These are phyloP conservation scores for Eimeria zaria DNA, from an alignment of 169 alveolate genomes.

Conservation along the genomic window DNA sequence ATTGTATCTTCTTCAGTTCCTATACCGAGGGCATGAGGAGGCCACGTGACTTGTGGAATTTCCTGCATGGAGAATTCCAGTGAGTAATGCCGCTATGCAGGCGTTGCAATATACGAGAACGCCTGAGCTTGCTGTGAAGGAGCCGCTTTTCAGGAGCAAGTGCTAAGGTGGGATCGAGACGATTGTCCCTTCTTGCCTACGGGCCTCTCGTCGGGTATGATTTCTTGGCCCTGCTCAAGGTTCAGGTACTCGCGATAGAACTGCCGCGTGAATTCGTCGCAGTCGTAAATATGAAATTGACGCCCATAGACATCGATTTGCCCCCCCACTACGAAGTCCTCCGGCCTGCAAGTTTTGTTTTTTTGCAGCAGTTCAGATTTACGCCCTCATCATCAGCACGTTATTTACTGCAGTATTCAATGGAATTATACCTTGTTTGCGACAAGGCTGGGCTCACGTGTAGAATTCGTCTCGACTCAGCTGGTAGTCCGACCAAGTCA, in stretches of 20 bases:
- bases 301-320: constrained; percentile 90
- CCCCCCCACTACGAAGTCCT: constrained; percentile 90
- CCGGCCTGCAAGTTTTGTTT: constrained; percentile 54
- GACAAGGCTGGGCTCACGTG: constrained; percentile 8
- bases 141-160: not conserved
- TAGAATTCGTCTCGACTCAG: constrained; percentile 41
- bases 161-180: not conserved
- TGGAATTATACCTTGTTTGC: not conserved
- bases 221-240: constrained; percentile 90
- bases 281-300: constrained; percentile 90
- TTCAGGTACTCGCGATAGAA: constrained; percentile 89
- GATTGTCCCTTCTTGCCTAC: not conserved
- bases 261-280: constrained; percentile 91
- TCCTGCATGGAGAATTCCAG: constrained; percentile 83
- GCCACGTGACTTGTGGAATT: constrained; percentile 87
- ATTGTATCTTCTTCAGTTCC: constrained; percentile 93
- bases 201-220: constrained; percentile 69
- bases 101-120: not conserved
- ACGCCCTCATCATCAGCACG: not conserved
- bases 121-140: not conserved
- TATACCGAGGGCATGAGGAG: constrained; percentile 93
- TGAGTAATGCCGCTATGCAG: not conserved
- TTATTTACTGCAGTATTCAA: not conserved
- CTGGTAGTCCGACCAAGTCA: constrained; percentile 36
- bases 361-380: not conserved